Base-by-base conservation (phyloP, 148 eudicot genomes). In the Vaccinium myrtillus region DNA sequence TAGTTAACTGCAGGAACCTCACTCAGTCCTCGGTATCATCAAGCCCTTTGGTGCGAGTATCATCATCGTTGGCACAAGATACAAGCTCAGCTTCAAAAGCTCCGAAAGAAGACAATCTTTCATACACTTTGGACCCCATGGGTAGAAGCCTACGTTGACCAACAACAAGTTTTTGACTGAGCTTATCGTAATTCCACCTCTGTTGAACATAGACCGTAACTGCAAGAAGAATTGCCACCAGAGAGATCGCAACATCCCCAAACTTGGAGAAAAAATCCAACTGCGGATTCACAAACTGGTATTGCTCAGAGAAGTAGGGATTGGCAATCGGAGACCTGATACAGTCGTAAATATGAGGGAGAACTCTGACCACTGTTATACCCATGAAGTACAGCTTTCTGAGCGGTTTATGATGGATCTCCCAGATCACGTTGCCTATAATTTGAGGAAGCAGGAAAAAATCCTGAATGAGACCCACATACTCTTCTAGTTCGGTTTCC, bases 371-470 rank as follows among this genome's bases (percentile, higher is more conserved):
- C 61, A 86, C 48, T 21, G 98, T 94, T 76, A 94, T 82, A 82
- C 99, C 98, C 75, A 93, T 75, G 81, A 89, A 96, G 81, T 93
- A 96, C 5, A 87, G 53, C 71, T 92, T 93, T 70, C 93, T 63
- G 3, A 96, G 91, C 53, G 99, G 97, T 85, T 86, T 88, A 70
- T 80, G 78, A 55, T 93, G 49, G n/a, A 92, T 86, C 86, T 89
- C 93, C 99, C 99, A 96, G 27, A 94, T 70, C 13, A 92, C 80
- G 85, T 96, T 96, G 56, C 91, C 97, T 2, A 96, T 87, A 14
- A 96, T 87, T 78, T 96, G 99, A 50, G 99, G 98, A 83, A 96
- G 92, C 74, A 96, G 91, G 83, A 93, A 96, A 6, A 96, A 91
- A 87, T 95, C 99, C 77, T 92, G 98, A 84, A 93, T 91, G 23